Conservation (phyloP, 2,329 filamentous ascomycete species). For the Purpureocillium lavendulum region DNA sequence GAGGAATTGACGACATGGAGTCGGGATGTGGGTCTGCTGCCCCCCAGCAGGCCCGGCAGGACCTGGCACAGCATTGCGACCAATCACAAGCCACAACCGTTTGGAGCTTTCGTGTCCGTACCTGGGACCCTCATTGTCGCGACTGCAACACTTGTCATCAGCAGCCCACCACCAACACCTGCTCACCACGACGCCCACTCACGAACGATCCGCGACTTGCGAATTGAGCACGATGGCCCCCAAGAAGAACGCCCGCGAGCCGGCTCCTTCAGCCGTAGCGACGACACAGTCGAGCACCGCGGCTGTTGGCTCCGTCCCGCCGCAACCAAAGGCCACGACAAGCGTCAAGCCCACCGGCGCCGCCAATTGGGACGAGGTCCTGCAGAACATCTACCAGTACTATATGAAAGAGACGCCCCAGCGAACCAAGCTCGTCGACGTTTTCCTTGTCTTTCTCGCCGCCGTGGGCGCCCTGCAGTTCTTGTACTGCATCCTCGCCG, state of each 20-base stretch:
- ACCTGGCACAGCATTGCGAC: conserved; percentile 8
- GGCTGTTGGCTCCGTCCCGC: conserved; percentile 16
- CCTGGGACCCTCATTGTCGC: background rate
- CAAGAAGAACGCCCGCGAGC: conserved; percentile 34
- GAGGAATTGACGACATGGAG: conserved; percentile 8
- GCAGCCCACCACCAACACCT: no score
- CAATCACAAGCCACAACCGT: conserved; percentile 20
- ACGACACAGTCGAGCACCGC: conserved; percentile 19
- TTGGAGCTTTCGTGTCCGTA: conserved; percentile 30
- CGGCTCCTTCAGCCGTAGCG: conserved; percentile 23
- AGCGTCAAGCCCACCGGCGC: no score
- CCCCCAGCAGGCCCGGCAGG: no score
- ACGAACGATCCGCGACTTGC: background rate
- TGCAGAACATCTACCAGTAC: conserved; percentile 62
- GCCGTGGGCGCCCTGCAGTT: conserved; percentile 87
- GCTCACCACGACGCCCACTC: no score
- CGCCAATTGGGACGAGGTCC: conserved; percentile 47
- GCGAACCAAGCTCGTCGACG: conserved; percentile 84
- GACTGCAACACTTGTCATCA: no score
- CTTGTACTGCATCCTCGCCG: conserved; percentile 80
- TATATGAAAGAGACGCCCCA: conserved; percentile 79
- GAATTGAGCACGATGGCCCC: conserved; percentile 35
- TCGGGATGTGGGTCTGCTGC: no score
- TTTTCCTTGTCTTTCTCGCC: conserved; percentile 82
- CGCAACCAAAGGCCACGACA: conserved; percentile 10